Evolutionary conservation across 2,329 filamentous ascomycete genomes (phyloP).

Genomic region (Pezicula rhizophila): DNA sequence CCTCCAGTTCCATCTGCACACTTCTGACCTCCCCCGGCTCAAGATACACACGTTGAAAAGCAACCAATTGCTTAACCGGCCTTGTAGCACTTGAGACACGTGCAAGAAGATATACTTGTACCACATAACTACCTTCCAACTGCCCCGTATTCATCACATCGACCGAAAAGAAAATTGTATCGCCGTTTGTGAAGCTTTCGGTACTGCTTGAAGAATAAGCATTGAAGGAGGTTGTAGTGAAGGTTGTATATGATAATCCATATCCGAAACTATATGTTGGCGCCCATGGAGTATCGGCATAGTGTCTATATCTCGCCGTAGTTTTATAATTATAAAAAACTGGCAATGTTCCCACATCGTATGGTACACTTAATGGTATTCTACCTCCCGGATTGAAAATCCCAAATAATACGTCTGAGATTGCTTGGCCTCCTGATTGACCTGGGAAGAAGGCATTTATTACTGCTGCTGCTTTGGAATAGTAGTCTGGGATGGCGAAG

Average conservation of each 20-base stretch:
- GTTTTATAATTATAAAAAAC: constrained; percentile 31
- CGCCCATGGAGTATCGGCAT: constrained; percentile 26
- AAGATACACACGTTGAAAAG: constrained; percentile 35
- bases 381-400: constrained; percentile 27
- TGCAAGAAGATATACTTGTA: constrained; percentile 43
- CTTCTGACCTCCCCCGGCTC: constrained; percentile 25
- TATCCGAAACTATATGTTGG: constrained; percentile 28
- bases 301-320: constrained; percentile 22
- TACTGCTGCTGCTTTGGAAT: constrained; percentile 33
- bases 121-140: constrained; percentile 55
- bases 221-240: constrained; percentile 25
- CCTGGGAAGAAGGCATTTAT: constrained; percentile 28
- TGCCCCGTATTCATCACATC: constrained; percentile 58
- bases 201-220: constrained; percentile 2
- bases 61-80: constrained; percentile 37
- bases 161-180: constrained; percentile 37
- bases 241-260: constrained; percentile 30
- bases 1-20: constrained; percentile 32
- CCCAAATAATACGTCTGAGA: constrained; percentile 29
- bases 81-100: constrained; percentile 35
- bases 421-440: constrained; percentile 13
- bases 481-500: constrained; percentile 34
- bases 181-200: constrained; percentile 9
- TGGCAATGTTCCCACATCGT: constrained; percentile 30
- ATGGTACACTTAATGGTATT: constrained; percentile 30